Percentiles rank a stretch among this genome's conserved stretches.
Evolutionary conservation across 805 yeast genomes (phyloP).

Genomic region (Aciculoconidium aculeatum): DNA sequence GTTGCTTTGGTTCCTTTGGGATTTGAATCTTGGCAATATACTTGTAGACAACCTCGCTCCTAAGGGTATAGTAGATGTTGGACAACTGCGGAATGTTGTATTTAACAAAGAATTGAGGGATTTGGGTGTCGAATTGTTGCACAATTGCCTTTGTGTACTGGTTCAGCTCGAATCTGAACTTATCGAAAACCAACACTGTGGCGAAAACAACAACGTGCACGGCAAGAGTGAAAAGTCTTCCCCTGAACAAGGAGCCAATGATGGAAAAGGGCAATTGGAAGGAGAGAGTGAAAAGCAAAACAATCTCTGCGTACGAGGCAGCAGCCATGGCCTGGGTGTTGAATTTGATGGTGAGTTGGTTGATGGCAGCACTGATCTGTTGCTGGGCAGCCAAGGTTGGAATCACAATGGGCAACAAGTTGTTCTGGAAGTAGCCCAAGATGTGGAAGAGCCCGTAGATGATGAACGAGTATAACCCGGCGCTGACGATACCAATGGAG

Average conservation of each 20-base stretch:
- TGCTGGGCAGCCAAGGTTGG: slow-evolving; percentile 33
- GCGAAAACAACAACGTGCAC: slow-evolving; percentile 31
- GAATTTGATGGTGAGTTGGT: slow-evolving; percentile 23
- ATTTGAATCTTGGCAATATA: slow-evolving; percentile 19
- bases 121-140: slow-evolving; percentile 38
- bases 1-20: too few species aligned
- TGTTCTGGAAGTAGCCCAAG: slow-evolving; percentile 32
- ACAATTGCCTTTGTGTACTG: slow-evolving; percentile 34
- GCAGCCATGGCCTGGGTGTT: slow-evolving; percentile 32
- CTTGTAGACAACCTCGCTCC: slow-evolving; percentile 9
- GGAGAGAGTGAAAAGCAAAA: slow-evolving; percentile 19
- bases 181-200: slow-evolving; percentile 25
- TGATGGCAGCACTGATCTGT: slow-evolving; percentile 21
- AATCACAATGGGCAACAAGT: slow-evolving; percentile 19
- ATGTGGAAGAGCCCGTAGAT: slow-evolving; percentile 34
- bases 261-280: slow-evolving; percentile 22
- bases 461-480: slow-evolving; percentile 31
- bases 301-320: slow-evolving; percentile 34
- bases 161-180: slow-evolving; percentile 29
- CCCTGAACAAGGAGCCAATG: slow-evolving; percentile 17
- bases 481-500: slow-evolving; percentile 29
- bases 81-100: slow-evolving; percentile 8
- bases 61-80: slow-evolving; percentile 16
- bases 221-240: slow-evolving; percentile 20
- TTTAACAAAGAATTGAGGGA: slow-evolving; percentile 20